Evolutionary conservation across 768 basidiomycete genomes (phyloP), one percentile per base, ranked within the genome.

Genomic region (Boletus reticuloceps): DNA sequence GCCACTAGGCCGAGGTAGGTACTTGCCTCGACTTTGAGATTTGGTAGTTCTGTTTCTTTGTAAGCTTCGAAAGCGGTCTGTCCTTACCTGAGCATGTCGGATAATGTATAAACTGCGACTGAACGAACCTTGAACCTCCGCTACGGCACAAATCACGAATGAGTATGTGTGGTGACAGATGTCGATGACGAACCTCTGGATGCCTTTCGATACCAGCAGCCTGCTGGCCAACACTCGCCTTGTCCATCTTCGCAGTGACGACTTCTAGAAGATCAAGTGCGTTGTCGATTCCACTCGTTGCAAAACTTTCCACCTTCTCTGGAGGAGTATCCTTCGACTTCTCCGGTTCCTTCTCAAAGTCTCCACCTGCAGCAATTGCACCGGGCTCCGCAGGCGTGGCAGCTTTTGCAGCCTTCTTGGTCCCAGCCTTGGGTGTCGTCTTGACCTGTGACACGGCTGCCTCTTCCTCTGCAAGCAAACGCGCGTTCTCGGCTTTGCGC

Each of bases 21-120:
- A 66, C 79, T 48, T 63, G 91, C 92, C 64, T 97, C 93, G 58
- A 78, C 70, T 65, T 81, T 85, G 56, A 86, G 58, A n/a, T 78
- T 86, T 2, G 94, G 92, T 55, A 98, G 74, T 68, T 96, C 92
- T 3, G 82, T 80, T 58, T 97, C 94, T 59, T 86, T 81, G 71
- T 96, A 97, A 6, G 91, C 91, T 65, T 94, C 91, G 63, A 87
- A 91, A n/a, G 91, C 89, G 51, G 84, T 88, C 88, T 89, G 66
- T 50, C 9, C 10, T 48, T 45, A 38, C 40, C 16, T 61, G 40
- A 63, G 53, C 22, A 47, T 47, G 13, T 36, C 41, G 14, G 47
- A 50, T 32, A 37, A 34, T 13, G 31, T 39, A 5, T 27, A 32
- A 38, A 16, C 1, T 10, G 42, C 16, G 31, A 22, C 11, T 39